Conservation (phyloP, 805 yeast species). For the Metschnikowia anglica region DNA sequence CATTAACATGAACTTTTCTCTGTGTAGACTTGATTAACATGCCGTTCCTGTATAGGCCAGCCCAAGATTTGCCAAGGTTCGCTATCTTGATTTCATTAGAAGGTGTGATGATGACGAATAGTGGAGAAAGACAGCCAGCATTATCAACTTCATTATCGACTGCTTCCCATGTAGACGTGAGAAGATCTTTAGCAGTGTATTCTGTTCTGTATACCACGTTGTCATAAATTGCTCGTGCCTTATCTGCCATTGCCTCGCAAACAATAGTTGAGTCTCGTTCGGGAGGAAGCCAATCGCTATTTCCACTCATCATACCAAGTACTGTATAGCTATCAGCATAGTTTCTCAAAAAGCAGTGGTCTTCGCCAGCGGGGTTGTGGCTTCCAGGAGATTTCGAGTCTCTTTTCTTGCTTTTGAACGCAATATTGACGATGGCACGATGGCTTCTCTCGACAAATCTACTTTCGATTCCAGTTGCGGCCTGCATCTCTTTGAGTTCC, state of each 20-base stretch:
- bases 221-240: too few species aligned
- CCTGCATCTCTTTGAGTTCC: too few species aligned
- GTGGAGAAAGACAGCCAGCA: too few species aligned
- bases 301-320: not conserved
- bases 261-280: too few species aligned
- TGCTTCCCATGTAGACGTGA: too few species aligned
- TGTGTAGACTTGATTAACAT: not conserved
- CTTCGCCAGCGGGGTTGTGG: not conserved
- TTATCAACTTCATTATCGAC: too few species aligned
- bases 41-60: constrained; percentile 2
- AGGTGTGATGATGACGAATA: not conserved
- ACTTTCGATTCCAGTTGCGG: too few species aligned
- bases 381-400: not conserved
- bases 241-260: too few species aligned
- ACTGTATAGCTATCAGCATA: not conserved
- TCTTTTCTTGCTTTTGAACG: not conserved
- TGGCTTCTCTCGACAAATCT: too few species aligned
- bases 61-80: constrained; percentile 4
- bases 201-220: too few species aligned
- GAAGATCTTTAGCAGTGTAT: too few species aligned
- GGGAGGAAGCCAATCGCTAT: too few species aligned
- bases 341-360: not conserved
- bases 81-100: not conserved
- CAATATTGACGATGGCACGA: not conserved
- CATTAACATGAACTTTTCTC: not conserved